phyloP scores from a whole-genome alignment of 2,329 filamentous ascomycete species.

The Eutypella sp. region DNA sequence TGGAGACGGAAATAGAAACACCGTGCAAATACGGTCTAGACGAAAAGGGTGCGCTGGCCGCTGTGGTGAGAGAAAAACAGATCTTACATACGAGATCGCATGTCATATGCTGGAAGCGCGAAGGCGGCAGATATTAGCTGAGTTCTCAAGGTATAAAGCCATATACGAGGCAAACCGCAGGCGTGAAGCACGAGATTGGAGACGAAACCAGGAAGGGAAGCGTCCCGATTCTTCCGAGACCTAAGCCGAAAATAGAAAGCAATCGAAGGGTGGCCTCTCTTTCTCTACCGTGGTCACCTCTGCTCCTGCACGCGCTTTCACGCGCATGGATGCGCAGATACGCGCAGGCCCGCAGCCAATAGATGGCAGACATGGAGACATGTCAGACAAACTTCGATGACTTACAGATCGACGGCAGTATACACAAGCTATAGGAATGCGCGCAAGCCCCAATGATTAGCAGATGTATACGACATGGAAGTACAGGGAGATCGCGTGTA shows the following conservation, averaged over 20 bases:
- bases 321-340: slow-evolving; percentile 18
- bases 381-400: slow-evolving; percentile 30
- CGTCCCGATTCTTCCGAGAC: too few relatives aligned
- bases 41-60: slow-evolving; percentile 18
- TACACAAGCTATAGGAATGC: slow-evolving; percentile 66
- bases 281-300: neutral
- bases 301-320: slow-evolving; percentile 7
- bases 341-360: slow-evolving; percentile 28
- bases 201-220: slow-evolving; percentile 1
- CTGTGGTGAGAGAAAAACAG: slow-evolving; percentile 25
- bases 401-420: slow-evolving; percentile 89
- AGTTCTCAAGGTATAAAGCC: slow-evolving; percentile 19
- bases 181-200: neutral
- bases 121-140: slow-evolving; percentile 42
- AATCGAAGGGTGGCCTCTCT: slow-evolving; percentile 6
- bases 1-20: too few relatives aligned
- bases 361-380: slow-evolving; percentile 19
- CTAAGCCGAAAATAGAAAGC: slow-evolving; percentile 7
- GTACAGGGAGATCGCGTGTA: neutral
- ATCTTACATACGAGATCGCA: slow-evolving; percentile 74
- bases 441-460: slow-evolving; percentile 32
- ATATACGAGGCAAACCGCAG: slow-evolving; percentile 1
- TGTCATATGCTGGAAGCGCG: slow-evolving; percentile 72
- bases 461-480: slow-evolving; percentile 21
- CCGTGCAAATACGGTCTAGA: slow-evolving; percentile 23